Evolutionary conservation across 306 rosid genomes (phyloP).

Genomic region (Quercus wislizeni): DNA sequence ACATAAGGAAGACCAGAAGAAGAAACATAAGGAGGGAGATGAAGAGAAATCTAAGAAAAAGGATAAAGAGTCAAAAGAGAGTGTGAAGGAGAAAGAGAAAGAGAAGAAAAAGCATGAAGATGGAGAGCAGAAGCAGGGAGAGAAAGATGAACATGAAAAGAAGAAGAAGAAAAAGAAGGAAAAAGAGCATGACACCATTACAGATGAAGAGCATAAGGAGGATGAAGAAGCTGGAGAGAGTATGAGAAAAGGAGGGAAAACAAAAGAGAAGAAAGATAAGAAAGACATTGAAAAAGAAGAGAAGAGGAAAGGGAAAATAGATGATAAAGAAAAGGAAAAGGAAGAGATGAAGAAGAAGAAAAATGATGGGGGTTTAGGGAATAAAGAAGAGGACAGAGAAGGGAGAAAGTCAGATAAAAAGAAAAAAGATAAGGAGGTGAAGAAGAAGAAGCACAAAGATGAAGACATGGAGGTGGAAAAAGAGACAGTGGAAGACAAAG

Average conservation of each 20-base stretch:
- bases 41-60: constrained; percentile 32
- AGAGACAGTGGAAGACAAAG: background rate
- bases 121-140: background rate
- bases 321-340: background rate
- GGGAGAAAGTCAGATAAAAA: background rate
- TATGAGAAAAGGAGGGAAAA: background rate
- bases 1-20: constrained; percentile 30
- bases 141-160: background rate
- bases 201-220: background rate
- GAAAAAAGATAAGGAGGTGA: constrained; percentile 1
- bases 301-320: too few relatives aligned
- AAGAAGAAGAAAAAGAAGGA: background rate
- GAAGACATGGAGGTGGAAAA: background rate
- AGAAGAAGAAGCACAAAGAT: background rate
- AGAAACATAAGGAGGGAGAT: constrained; percentile 27
- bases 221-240: constrained; percentile 18
- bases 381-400: background rate
- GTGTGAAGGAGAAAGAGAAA: constrained; percentile 22
- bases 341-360: constrained; percentile 8
- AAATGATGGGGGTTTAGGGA: constrained; percentile 3
- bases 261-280: constrained; percentile 12
- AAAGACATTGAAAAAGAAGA: constrained; percentile 1
- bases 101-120: background rate
- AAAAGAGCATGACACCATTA: background rate
- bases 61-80: constrained; percentile 21